phyloP scores from a whole-genome alignment of 306 rosid species.

The Fagus sylvatica region DNA sequence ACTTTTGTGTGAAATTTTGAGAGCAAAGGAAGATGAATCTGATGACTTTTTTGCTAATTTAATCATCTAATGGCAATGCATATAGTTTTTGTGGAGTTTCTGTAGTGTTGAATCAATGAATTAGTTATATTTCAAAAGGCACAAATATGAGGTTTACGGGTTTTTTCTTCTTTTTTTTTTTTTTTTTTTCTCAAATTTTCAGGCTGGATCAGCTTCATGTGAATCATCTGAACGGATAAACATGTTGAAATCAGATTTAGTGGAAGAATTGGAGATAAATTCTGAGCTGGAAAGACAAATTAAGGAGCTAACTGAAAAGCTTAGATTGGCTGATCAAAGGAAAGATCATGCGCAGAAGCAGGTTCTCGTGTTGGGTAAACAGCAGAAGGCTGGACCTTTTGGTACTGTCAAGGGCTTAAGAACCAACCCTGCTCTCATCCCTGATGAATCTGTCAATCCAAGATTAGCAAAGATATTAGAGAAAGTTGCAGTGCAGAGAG shows the following conservation, averaged over 20 bases:
- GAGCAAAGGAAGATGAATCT: neutral
- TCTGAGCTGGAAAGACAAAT: conserved; percentile 55
- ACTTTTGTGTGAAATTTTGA: neutral
- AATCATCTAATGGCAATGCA: neutral
- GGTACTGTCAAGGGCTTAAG: conserved; percentile 80
- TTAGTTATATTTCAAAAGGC: neutral
- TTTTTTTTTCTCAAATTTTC: conserved; percentile 11
- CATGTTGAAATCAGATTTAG: conserved; percentile 64
- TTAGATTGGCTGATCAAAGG: conserved; percentile 70
- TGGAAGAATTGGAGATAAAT: conserved; percentile 54
- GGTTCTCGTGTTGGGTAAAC: conserved; percentile 66
- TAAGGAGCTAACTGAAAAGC: conserved; percentile 67
- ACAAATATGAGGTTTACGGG: neutral
- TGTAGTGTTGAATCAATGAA: neutral
- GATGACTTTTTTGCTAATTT: neutral
- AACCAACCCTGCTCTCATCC: conserved; percentile 68
- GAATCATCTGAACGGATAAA: conserved; percentile 69
- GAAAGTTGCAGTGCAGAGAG: conserved; percentile 64
- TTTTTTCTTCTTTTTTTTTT: too few relatives aligned
- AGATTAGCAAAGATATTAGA: conserved; percentile 78
- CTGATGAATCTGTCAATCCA: conserved; percentile 84
- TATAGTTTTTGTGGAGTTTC: neutral
- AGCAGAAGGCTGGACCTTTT: conserved; percentile 71
- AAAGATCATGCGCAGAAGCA: conserved; percentile 83
- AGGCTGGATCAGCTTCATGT: conserved; percentile 60